Base-by-base conservation (phyloP, 1,139 yeast genomes). In the Petasospora rhodanensis region DNA sequence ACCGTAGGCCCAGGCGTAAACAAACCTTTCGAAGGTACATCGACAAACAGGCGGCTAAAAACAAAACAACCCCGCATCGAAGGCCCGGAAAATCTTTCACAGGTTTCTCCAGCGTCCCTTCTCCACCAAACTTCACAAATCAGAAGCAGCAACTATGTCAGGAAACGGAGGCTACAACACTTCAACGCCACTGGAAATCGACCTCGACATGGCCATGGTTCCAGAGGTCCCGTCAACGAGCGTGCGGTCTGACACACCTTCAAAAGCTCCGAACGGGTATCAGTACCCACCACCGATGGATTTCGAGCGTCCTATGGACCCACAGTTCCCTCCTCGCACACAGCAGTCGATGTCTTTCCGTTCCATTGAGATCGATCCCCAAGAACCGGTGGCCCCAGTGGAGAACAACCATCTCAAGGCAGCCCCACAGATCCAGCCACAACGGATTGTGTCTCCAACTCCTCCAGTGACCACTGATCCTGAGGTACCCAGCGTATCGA, bases 121-220 rank as follows among this genome's bases (percentile, higher is more conserved):
- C n/a, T n/a, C n/a, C n/a, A n/a, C n/a, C n/a, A n/a, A n/a, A n/a
- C n/a, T n/a, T n/a, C n/a, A n/a, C n/a, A n/a, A n/a, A n/a, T n/a
- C n/a, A n/a, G n/a, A n/a, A n/a, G n/a, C n/a, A n/a, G n/a, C n/a
- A n/a, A n/a, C n/a, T n/a, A n/a, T n/a, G n/a, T n/a, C n/a, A n/a
- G n/a, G n/a, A n/a, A n/a, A n/a, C n/a, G n/a, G n/a, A n/a, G n/a
- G n/a, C n/a, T n/a, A n/a, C n/a, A n/a, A n/a, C n/a, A n/a, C n/a
- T n/a, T n/a, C n/a, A 5, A 15, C 22, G 28, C 40, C 37, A 15
- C 19, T 42, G 18, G 47, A 48, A 31, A 50, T 48, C 22, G 53
- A 50, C 18, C 41, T 48, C 22, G 52, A 50, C 38, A 34, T 32
- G 32, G 52, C 52, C 4, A 30, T 43, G 37, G 37, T 22, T 6